These are phyloP conservation scores for Sinapis alba DNA, from an alignment of 441 rosid genomes.

Conservation along the genomic window DNA sequence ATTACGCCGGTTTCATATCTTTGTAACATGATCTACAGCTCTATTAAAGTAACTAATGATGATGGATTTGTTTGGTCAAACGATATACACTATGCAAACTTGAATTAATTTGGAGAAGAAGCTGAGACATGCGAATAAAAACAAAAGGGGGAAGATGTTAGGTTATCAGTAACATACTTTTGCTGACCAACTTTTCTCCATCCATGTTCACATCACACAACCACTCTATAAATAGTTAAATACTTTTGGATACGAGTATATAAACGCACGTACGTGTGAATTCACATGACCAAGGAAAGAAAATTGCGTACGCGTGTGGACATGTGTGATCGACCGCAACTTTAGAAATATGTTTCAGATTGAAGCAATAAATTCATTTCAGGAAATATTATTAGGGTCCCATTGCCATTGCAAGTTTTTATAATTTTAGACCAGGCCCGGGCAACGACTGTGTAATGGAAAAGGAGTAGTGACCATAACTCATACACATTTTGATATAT, in stretches of 20 bases:
- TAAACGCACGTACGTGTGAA: constrained; percentile 21
- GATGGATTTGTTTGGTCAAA: neutral
- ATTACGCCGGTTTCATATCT: neutral
- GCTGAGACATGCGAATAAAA: constrained; percentile 3
- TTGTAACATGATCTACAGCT: neutral
- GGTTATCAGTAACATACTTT: constrained; percentile 32
- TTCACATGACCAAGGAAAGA: constrained; percentile 15
- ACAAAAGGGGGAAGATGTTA: constrained; percentile 28
- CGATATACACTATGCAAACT: neutral
- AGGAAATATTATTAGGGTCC: constrained; percentile 8
- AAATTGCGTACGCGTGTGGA: constrained; percentile 19
- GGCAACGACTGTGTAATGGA: neutral
- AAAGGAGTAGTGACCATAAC: neutral
- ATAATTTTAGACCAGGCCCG: neutral
- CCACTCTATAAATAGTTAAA: neutral
- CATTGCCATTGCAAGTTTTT: constrained; percentile 5
- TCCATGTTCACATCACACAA: constrained; percentile 26
- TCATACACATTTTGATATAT: neutral
- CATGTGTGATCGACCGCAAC: constrained; percentile 21
- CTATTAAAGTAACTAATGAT: neutral
- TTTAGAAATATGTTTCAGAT: constrained; percentile 5
- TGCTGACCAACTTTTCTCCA: constrained; percentile 35
- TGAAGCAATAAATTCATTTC: constrained; percentile 14
- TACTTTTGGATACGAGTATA: neutral
- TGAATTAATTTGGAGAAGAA: neutral